phyloP scores from a whole-genome alignment of 495 filamentous ascomycete species.

The Aspergillus affinis region DNA sequence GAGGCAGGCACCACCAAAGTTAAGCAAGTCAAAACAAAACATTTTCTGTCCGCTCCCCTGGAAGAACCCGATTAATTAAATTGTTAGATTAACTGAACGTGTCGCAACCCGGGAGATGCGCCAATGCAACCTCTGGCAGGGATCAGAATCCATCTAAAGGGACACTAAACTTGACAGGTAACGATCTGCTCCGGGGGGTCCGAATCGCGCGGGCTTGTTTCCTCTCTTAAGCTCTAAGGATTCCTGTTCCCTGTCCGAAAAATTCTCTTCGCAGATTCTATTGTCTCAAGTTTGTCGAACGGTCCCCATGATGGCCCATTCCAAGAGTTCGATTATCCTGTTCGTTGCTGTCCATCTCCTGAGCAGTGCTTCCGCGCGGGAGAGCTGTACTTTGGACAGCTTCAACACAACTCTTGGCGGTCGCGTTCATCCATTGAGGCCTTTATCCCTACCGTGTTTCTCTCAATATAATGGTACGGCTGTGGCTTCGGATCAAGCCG shows the following conservation, averaged over 20 bases:
- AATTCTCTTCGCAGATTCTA: constrained; percentile 1
- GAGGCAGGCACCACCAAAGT: not conserved
- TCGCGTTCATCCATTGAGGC: constrained; percentile 4
- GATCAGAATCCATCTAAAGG: not conserved
- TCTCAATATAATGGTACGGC: constrained; percentile 28
- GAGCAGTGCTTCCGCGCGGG: not conserved
- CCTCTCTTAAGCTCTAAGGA: not conserved
- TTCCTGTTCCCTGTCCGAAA: not conserved
- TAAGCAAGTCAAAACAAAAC: not conserved
- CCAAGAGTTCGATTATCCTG: constrained; percentile 5
- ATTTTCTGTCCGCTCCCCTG: not conserved
- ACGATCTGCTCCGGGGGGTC: not conserved
- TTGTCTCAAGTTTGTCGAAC: not conserved
- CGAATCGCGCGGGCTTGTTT: not conserved
- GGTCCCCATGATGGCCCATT: constrained; percentile 15
- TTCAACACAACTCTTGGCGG: constrained; percentile 9
- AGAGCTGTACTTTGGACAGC: not conserved
- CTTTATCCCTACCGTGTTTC: constrained; percentile 17
- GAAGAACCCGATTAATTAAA: not conserved
- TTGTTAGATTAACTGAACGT: not conserved
- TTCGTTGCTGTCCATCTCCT: constrained; percentile 9
- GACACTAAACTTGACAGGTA: not conserved
- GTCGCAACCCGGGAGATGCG: not conserved
- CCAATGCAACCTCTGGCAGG: not conserved
- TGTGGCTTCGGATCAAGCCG: constrained; percentile 19